Conservation (phyloP, 495 filamentous ascomycete genomes). For the Trichodelitschia bisporula region DNA sequence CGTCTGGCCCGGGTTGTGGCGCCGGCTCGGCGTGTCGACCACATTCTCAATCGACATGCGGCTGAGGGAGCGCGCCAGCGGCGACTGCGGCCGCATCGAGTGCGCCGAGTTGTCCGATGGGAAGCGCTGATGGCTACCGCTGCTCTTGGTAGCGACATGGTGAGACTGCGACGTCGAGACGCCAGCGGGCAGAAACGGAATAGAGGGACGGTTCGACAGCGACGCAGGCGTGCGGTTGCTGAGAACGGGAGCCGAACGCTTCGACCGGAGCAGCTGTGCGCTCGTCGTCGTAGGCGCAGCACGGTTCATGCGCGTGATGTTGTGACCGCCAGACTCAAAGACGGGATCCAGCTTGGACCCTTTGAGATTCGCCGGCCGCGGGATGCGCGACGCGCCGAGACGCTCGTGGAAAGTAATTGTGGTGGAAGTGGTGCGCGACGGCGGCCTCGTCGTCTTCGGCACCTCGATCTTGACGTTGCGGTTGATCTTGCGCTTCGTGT, state of each 20-base stretch:
- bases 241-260: slow-evolving; percentile 72
- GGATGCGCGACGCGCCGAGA: slow-evolving; percentile 19
- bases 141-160: slow-evolving; percentile 44
- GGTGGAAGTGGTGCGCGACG: slow-evolving; percentile 59
- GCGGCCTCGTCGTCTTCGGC: slow-evolving; percentile 31
- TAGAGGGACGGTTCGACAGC: slow-evolving; percentile 19
- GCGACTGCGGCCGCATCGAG: too few relatives aligned
- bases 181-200: slow-evolving; percentile 66
- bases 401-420: slow-evolving; percentile 73
- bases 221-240: slow-evolving; percentile 17
- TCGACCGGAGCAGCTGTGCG: slow-evolving; percentile 53
- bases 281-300: slow-evolving; percentile 44
- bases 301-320: slow-evolving; percentile 39
- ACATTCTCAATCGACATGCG: slow-evolving; percentile 24
- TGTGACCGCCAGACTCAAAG: slow-evolving; percentile 64
- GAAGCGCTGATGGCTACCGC: not conserved
- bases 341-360: slow-evolving; percentile 74
- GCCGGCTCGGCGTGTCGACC: slow-evolving; percentile 20
- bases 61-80: slow-evolving; percentile 20
- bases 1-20: not conserved
- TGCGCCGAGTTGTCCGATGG: too few relatives aligned
- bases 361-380: slow-evolving; percentile 32
- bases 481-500: slow-evolving; percentile 63
- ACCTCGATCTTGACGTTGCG: slow-evolving; percentile 76
- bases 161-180: slow-evolving; percentile 52